Conservation (phyloP, 345 rosid genomes). For the Viola odorata region DNA sequence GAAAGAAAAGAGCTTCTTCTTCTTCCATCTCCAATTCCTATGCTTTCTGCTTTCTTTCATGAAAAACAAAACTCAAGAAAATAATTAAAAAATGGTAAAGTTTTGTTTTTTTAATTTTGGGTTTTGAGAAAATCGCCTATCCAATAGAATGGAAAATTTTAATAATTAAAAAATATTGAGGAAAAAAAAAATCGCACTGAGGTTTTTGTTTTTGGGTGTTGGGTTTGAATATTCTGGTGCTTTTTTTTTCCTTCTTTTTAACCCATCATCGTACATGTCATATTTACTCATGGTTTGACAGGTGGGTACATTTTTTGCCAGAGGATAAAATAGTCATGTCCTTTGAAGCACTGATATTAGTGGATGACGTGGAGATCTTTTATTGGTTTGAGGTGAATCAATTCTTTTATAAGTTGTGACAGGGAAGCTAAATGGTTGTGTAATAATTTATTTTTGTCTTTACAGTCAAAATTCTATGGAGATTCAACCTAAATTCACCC, state of each 20-base stretch:
- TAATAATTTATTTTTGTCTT: conserved; percentile 17
- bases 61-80: conserved; percentile 19
- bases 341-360: accelerated
- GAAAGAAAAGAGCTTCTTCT: conserved; percentile 17
- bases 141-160: conserved; percentile 26
- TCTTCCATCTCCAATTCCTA: conserved; percentile 41
- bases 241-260: conserved; percentile 15
- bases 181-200: conserved; percentile 11
- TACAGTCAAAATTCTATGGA: conserved; percentile 42
- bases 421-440: conserved; percentile 5
- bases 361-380: conserved; percentile 18
- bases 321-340: conserved; percentile 11
- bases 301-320: not conserved
- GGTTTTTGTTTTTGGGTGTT: not conserved
- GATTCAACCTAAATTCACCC: conserved; percentile 64
- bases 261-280: conserved; percentile 20
- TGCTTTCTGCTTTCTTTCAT: conserved; percentile 29
- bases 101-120: not conserved
- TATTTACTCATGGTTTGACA: not conserved
- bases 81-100: not conserved
- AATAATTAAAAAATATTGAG: not conserved
- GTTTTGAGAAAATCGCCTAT: conserved; percentile 39
- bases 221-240: conserved; percentile 16
- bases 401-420: not conserved
- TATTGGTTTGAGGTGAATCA: conserved; percentile 14